phyloP scores from a whole-genome alignment of 495 filamentous ascomycete species.

The Hypoxylon lienhwacheense region DNA sequence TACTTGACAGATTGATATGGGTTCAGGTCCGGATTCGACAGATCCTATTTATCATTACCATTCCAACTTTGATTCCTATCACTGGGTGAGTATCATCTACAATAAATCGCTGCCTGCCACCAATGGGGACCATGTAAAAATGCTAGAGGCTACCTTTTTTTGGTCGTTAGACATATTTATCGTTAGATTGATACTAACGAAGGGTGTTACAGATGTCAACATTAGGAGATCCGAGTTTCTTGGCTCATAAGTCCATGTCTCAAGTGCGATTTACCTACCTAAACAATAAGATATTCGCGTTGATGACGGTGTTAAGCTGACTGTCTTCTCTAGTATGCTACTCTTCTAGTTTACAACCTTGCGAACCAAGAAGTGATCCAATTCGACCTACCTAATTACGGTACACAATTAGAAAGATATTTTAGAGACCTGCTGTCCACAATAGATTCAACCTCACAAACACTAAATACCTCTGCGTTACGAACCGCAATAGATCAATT shows the following conservation, averaged over 20 bases:
- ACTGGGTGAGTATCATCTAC: slow-evolving; percentile 54
- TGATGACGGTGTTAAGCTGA: neutral
- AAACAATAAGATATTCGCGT: slow-evolving; percentile 50
- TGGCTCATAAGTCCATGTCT: slow-evolving; percentile 71
- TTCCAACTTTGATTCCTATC: slow-evolving; percentile 81
- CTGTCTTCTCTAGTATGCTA: slow-evolving; percentile 56
- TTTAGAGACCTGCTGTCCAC: slow-evolving; percentile 58
- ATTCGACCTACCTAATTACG: slow-evolving; percentile 72
- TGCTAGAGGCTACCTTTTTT: no score
- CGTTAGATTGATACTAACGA: neutral
- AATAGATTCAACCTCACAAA: slow-evolving; percentile 47
- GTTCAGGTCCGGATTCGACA: slow-evolving; percentile 58
- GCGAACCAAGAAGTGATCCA: slow-evolving; percentile 73
- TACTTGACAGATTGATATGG: slow-evolving; percentile 62
- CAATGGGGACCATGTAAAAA: no score
- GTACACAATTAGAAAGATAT: slow-evolving; percentile 60
- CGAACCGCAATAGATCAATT: slow-evolving; percentile 51
- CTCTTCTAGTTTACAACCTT: slow-evolving; percentile 72
- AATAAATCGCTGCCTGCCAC: neutral
- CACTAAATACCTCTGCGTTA: slow-evolving; percentile 41
- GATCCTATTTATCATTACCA: slow-evolving; percentile 67
- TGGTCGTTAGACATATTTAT: no score
- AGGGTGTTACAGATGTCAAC: slow-evolving; percentile 54
- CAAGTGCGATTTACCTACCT: slow-evolving; percentile 39
- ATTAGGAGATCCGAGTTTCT: slow-evolving; percentile 75